A percentile compares a stretch with the other conserved stretches of the same genome.
phyloP scores from a whole-genome alignment of 2,329 filamentous ascomycete genomes.

The Diaporthe helianthi region DNA sequence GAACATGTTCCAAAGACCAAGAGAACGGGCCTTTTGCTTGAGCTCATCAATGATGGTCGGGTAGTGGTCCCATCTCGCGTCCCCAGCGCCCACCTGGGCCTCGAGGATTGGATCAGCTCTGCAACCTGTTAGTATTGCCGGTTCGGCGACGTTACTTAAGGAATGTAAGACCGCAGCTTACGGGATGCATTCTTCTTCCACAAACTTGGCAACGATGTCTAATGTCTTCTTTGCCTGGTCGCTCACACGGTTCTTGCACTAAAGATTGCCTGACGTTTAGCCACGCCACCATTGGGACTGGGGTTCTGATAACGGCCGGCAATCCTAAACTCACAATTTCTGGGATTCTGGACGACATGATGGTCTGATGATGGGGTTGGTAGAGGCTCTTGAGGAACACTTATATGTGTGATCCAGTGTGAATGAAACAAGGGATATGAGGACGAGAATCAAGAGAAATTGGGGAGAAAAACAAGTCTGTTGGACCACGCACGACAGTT shows the following conservation, averaged over 20 bases:
- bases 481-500: conserved; percentile 5
- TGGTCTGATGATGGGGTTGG: conserved; percentile 13
- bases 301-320: background rate
- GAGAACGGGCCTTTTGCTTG: conserved; percentile 80
- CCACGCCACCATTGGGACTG: background rate
- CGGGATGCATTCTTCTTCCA: conserved; percentile 93
- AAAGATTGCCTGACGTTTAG: conserved; percentile 24
- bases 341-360: conserved; percentile 39
- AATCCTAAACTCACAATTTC: conserved; percentile 37
- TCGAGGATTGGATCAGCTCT: conserved; percentile 81
- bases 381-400: background rate
- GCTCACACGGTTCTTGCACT: conserved; percentile 71
- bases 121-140: conserved; percentile 28
- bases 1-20: conserved; percentile 99
- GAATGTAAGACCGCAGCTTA: conserved; percentile 48
- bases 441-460: background rate
- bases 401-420: background rate
- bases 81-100: conserved; percentile 79
- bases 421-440: conserved; percentile 2
- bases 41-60: conserved; percentile 86
- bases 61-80: conserved; percentile 79
- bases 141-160: background rate
- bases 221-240: conserved; percentile 84
- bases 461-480: background rate
- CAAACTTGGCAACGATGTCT: conserved; percentile 91